Conservation (phyloP, 2,329 filamentous ascomycete genomes). For the Nakataea oryzae region DNA sequence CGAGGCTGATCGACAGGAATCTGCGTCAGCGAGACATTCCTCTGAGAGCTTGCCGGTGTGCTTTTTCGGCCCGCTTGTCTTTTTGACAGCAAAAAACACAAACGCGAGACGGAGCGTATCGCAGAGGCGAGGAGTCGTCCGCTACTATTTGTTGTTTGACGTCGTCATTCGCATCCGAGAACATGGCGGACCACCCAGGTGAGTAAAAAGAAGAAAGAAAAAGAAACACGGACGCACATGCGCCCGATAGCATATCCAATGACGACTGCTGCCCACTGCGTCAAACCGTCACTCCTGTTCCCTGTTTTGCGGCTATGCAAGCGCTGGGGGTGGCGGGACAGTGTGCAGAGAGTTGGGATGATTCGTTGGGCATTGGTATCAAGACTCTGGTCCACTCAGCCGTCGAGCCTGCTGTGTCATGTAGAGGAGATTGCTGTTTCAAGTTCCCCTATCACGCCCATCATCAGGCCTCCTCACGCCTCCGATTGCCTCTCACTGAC, state of each 20-base stretch:
- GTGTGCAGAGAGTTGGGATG: background rate
- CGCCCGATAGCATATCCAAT: background rate
- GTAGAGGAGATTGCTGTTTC: slow-evolving; percentile 34
- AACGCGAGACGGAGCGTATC: background rate
- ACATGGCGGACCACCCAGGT: slow-evolving; percentile 4
- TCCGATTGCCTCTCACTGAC: slow-evolving; percentile 9
- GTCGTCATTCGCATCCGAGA: background rate
- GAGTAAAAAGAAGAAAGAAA: slow-evolving; percentile 3
- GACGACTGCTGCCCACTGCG: background rate
- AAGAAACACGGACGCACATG: background rate
- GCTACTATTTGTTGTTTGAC: background rate
- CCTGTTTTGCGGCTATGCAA: background rate
- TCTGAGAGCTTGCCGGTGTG: background rate
- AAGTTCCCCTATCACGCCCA: slow-evolving; percentile 20
- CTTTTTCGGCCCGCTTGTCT: background rate
- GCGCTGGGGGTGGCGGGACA: background rate
- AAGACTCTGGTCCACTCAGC: slow-evolving; percentile 23
- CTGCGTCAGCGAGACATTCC: slow-evolving; percentile 9
- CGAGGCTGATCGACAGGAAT: slow-evolving; percentile 12
- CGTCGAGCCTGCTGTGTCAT: slow-evolving; percentile 31
- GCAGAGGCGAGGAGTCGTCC: background rate
- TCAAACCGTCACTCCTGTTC: background rate
- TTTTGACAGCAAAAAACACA: slow-evolving; percentile 10
- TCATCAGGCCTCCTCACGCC: slow-evolving; percentile 27
- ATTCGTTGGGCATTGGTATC: background rate